These are phyloP conservation scores for Cetraspora pellucida DNA, from an alignment of 192 early-diverging fungal species.

Conservation along the genomic window DNA sequence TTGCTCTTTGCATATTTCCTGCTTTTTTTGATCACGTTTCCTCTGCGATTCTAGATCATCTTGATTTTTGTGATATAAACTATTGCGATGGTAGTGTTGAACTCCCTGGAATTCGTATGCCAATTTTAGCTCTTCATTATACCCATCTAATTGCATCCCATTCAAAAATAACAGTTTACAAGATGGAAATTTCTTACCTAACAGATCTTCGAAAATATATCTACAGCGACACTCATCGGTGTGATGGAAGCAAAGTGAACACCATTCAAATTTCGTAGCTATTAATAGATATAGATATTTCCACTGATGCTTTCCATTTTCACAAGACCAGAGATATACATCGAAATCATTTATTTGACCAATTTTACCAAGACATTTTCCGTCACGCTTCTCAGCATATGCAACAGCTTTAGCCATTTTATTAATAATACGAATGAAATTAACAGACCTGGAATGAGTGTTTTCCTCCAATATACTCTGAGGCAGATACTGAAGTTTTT, in stretches of 20 bases:
- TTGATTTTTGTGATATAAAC: background rate
- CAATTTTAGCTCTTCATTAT: background rate
- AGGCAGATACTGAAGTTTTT: background rate
- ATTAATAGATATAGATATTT: background rate
- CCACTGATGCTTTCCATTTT: slow-evolving; percentile 15
- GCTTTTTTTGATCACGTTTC: slow-evolving; percentile 7
- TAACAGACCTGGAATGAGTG: background rate
- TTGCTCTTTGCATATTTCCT: background rate
- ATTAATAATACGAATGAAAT: slow-evolving; percentile 22
- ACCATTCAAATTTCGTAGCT: slow-evolving; percentile 18
- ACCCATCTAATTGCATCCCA: background rate
- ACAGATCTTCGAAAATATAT: slow-evolving; percentile 23
- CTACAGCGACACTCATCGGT: background rate
- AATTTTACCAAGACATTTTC: background rate
- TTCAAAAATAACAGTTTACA: slow-evolving; percentile 2
- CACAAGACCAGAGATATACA: slow-evolving; percentile 8
- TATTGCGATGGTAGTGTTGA: background rate
- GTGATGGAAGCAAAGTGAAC: background rate
- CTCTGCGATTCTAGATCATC: background rate
- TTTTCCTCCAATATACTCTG: slow-evolving; percentile 25
- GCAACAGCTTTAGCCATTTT: background rate
- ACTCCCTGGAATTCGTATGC: background rate
- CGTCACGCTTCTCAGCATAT: slow-evolving; percentile 6
- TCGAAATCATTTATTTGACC: slow-evolving; percentile 16
- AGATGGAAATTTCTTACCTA: slow-evolving; percentile 5